Evolutionary conservation across 2,329 filamentous ascomycete genomes (phyloP).

Genomic region (Paracorniculantispora psalliotae): DNA sequence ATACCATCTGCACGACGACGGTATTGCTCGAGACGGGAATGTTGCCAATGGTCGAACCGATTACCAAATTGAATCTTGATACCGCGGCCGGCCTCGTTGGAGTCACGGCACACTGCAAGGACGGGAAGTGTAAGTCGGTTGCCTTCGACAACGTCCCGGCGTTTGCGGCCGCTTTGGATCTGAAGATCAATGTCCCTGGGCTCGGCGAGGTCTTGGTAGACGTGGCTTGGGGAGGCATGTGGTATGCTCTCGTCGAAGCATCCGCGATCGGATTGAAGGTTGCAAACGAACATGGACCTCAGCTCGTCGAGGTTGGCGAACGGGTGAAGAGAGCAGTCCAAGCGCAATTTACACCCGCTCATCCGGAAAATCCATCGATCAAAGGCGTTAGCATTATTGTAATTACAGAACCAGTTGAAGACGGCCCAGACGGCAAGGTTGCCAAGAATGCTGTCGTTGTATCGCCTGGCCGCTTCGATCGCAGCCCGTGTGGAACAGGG

Average conservation of each 20-base stretch:
- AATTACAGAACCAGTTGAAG: slow-evolving; percentile 32
- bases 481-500: slow-evolving; percentile 42
- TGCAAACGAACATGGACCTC: slow-evolving; percentile 25
- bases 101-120: slow-evolving; percentile 35
- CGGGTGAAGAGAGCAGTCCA: slow-evolving; percentile 37
- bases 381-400: slow-evolving; percentile 34
- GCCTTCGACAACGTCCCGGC: slow-evolving; percentile 41
- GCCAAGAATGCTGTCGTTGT: slow-evolving; percentile 39
- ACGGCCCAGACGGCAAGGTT: slow-evolving; percentile 21
- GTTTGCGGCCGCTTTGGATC: slow-evolving; percentile 37
- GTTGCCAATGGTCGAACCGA: slow-evolving; percentile 39
- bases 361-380: slow-evolving; percentile 39
- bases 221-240: slow-evolving; percentile 43
- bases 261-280: slow-evolving; percentile 31
- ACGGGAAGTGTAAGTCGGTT: slow-evolving; percentile 39
- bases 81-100: slow-evolving; percentile 39
- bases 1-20: slow-evolving; percentile 39
- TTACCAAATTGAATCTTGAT: slow-evolving; percentile 36
- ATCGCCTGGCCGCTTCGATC: slow-evolving; percentile 39
- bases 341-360: slow-evolving; percentile 30
- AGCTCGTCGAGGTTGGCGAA: slow-evolving; percentile 38
- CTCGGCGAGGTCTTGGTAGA: slow-evolving; percentile 36
- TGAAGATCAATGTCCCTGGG: slow-evolving; percentile 34
- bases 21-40: slow-evolving; percentile 44
- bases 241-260: slow-evolving; percentile 38